Conservation (phyloP, 73 alveolate genomes). For the Urostyla sp. region DNA sequence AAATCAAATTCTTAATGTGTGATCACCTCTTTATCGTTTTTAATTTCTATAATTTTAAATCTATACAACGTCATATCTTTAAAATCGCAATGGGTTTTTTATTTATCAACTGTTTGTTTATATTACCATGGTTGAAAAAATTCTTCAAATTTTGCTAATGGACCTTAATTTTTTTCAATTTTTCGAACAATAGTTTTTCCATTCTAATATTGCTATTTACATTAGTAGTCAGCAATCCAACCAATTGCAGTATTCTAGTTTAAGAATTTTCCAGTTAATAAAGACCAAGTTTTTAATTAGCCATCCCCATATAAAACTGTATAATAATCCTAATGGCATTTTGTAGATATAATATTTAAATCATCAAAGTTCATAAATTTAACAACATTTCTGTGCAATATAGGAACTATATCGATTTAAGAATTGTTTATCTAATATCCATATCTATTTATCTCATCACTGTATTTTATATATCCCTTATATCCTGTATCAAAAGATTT, state of each 20-base stretch:
- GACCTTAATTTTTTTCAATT: background rate
- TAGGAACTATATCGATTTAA: background rate
- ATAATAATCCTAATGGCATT: background rate
- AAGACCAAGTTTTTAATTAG: background rate
- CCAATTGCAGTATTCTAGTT: background rate
- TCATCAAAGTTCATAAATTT: background rate
- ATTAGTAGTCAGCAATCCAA: background rate
- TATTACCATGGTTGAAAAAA: slow-evolving; percentile 8
- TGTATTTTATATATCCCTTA: background rate
- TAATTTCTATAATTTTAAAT: slow-evolving; percentile 17
- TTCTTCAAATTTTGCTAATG: background rate
- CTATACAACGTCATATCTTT: background rate
- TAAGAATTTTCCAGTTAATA: slow-evolving; percentile 8
- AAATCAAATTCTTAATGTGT: slow-evolving; percentile 10
- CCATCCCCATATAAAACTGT: background rate
- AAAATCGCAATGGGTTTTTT: background rate
- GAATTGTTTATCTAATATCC: background rate
- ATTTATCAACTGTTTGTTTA: background rate
- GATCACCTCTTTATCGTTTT: background rate
- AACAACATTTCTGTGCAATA: background rate
- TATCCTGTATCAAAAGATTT: background rate
- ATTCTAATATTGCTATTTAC: background rate
- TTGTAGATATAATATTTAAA: background rate
- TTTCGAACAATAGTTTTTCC: background rate
- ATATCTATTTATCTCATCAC: background rate